A percentile compares a stretch with the other conserved stretches of the same genome.
phyloP scores from a whole-genome alignment of 192 early-diverging fungal genomes.

The Kappamyces sp. region DNA sequence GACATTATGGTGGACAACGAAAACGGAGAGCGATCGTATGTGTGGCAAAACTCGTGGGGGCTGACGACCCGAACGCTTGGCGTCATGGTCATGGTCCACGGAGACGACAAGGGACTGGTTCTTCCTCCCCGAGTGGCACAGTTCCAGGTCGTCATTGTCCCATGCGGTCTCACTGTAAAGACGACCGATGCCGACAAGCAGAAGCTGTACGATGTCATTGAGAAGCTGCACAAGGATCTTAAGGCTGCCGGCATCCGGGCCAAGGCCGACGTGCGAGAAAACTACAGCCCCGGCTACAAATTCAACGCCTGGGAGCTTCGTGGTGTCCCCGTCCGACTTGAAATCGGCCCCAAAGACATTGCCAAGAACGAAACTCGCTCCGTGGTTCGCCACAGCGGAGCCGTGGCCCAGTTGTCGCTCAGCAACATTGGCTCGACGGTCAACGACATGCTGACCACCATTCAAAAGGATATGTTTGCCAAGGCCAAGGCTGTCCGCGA shows the following conservation, averaged over 20 bases:
- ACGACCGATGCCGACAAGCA: conserved; percentile 67
- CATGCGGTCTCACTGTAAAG: conserved; percentile 88
- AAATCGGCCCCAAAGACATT: conserved; percentile 95
- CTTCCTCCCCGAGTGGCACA: conserved; percentile 88
- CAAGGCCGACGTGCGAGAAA: conserved; percentile 72
- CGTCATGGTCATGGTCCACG: conserved; percentile 98
- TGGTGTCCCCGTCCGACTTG: conserved; percentile 93
- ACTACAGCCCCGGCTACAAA: conserved; percentile 92
- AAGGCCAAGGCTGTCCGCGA: conserved; percentile 76
- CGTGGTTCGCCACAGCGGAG: conserved; percentile 79
- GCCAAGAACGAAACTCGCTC: conserved; percentile 68
- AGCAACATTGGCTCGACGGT: conserved; percentile 55
- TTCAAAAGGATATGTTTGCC: conserved; percentile 87
- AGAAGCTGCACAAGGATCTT: conserved; percentile 62
- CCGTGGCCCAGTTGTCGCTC: conserved; percentile 54
- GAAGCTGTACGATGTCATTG: conserved; percentile 59
- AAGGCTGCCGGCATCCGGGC: conserved; percentile 68
- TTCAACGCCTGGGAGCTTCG: conserved; percentile 98
- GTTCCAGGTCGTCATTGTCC: conserved; percentile 87
- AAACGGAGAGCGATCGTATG: conserved; percentile 64
- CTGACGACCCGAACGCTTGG: conserved; percentile 95
- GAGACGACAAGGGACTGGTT: conserved; percentile 97
- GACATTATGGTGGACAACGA: conserved; percentile 88
- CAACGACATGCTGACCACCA: conserved; percentile 56
- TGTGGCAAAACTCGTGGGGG: conserved; percentile 99